A percentile compares a stretch with the other conserved stretches of the same genome.
phyloP scores from a whole-genome alignment of 1,139 yeast genomes.

The Debaryomyces sp. region DNA sequence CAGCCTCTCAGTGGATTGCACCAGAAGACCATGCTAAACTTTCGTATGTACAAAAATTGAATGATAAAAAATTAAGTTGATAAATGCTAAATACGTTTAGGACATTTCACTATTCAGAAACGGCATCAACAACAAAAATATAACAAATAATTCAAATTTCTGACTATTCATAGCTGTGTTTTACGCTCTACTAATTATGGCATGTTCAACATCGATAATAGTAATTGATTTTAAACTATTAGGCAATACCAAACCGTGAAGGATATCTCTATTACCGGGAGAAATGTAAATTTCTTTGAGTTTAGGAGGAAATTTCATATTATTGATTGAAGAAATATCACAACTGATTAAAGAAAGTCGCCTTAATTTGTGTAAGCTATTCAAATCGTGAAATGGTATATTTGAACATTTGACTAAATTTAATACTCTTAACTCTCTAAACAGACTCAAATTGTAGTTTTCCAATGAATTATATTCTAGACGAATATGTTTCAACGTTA shows the following conservation, averaged over 20 bases:
- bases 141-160: background rate
- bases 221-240: background rate
- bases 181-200: background rate
- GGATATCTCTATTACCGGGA: constrained; percentile 4
- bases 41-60: background rate
- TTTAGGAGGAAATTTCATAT: constrained; percentile 1
- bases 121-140: background rate
- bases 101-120: too few species aligned
- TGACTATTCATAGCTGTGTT: background rate
- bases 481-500: background rate
- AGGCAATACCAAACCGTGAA: background rate
- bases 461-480: background rate
- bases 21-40: constrained; percentile 24
- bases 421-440: background rate
- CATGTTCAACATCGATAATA: background rate
- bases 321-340: background rate
- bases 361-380: background rate
- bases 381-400: background rate
- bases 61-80: background rate
- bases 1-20: constrained; percentile 36
- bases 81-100: too few species aligned
- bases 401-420: background rate
- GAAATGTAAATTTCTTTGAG: constrained; percentile 1
- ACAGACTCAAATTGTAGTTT: background rate
- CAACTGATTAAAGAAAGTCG: constrained; percentile 3